Evolutionary conservation across 306 rosid genomes (phyloP).

Genomic region (Medicago ruthenica): DNA sequence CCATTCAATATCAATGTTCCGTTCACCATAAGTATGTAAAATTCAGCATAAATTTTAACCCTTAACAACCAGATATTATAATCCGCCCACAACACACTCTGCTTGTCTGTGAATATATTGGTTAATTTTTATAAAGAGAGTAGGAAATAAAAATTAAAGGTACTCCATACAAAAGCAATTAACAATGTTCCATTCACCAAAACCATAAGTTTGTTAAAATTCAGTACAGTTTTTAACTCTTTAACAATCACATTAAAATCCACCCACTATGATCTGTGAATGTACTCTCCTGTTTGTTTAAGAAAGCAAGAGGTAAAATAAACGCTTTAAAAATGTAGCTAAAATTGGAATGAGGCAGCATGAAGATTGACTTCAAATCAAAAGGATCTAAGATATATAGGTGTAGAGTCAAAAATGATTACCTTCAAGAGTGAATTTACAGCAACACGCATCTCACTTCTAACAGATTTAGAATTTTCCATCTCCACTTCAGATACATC

Average conservation of each 20-base stretch:
- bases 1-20: slow-evolving; percentile 8
- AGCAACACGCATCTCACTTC: slow-evolving; percentile 76
- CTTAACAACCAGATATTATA: slow-evolving; percentile 1
- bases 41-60: slow-evolving; percentile 23
- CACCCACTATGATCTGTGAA: slow-evolving; percentile 4
- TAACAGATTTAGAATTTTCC: slow-evolving; percentile 66
- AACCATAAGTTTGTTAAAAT: background rate
- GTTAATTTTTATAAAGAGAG: background rate
- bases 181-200: slow-evolving; percentile 23
- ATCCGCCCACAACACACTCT: slow-evolving; percentile 14
- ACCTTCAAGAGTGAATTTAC: slow-evolving; percentile 84
- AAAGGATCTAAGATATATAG: background rate
- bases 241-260: slow-evolving; percentile 20
- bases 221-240: slow-evolving; percentile 2
- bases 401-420: slow-evolving; percentile 25
- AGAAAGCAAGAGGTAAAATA: slow-evolving; percentile 2
- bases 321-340: slow-evolving; percentile 4
- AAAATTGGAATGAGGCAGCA: slow-evolving; percentile 10
- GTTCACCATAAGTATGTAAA: background rate
- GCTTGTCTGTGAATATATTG: slow-evolving; percentile 3
- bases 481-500: slow-evolving; percentile 62
- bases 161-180: background rate
- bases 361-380: slow-evolving; percentile 18
- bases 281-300: background rate
- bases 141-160: background rate